phyloP scores from a whole-genome alignment of 75 land plant genomes.

The Cryptomeria japonica region DNA sequence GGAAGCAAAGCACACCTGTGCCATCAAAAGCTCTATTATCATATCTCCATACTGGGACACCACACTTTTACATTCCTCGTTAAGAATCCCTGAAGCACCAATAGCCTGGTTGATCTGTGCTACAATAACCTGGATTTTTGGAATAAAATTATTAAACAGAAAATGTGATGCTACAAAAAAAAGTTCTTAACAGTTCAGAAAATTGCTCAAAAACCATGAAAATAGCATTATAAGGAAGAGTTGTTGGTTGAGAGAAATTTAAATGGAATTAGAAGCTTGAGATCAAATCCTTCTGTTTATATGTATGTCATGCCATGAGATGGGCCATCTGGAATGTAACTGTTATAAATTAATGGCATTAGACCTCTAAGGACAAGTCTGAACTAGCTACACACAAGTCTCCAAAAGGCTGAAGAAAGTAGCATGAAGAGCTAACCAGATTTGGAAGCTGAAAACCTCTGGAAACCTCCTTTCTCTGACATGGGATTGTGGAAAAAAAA shows the following conservation, averaged over 20 bases:
- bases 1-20: constrained; percentile 50
- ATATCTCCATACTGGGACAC: constrained; percentile 81
- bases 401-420: neutral
- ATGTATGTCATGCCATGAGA: neutral
- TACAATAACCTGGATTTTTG: constrained; percentile 54
- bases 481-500: neutral
- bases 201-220: neutral
- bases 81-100: constrained; percentile 84
- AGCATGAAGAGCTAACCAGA: neutral
- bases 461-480: neutral
- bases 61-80: constrained; percentile 82
- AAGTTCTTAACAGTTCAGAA: neutral
- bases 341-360: neutral
- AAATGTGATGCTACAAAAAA: neutral
- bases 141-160: neutral
- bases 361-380: neutral
- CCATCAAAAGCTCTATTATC: constrained; percentile 64
- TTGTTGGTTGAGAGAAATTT: neutral
- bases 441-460: neutral
- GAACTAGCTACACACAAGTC: neutral
- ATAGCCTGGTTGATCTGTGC: constrained; percentile 91
- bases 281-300: neutral
- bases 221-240: neutral
- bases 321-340: neutral
- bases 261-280: neutral